Conservation (phyloP, 345 rosid genomes). For the Boechera retrofracta region DNA sequence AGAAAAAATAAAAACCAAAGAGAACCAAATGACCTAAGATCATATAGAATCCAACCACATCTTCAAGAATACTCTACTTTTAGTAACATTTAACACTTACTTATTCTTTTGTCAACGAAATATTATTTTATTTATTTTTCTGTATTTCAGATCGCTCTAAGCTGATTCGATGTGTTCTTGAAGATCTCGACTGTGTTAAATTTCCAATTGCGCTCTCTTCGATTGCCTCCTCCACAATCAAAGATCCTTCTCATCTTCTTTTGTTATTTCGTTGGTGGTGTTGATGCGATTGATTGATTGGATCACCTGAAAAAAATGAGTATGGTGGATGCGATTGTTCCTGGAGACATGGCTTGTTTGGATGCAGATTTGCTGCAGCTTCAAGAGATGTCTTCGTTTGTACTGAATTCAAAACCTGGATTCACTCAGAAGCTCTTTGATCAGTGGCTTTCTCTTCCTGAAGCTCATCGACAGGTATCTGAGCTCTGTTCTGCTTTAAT, state of each 20-base stretch:
- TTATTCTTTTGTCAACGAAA: too few relatives aligned
- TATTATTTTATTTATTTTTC: too few relatives aligned
- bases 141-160: too few relatives aligned
- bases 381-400: constrained; percentile 74
- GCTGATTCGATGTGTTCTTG: too few relatives aligned
- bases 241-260: constrained; percentile 11
- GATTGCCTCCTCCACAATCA: too few relatives aligned
- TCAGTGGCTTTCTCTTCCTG: constrained; percentile 96
- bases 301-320: constrained; percentile 34
- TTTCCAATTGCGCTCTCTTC: too few relatives aligned
- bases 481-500: constrained; percentile 1
- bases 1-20: too few relatives aligned
- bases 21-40: too few relatives aligned
- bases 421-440: constrained; percentile 82
- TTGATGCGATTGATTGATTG: constrained; percentile 39
- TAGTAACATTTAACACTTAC: too few relatives aligned
- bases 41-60: too few relatives aligned
- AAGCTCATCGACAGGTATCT: constrained; percentile 74
- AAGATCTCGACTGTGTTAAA: too few relatives aligned
- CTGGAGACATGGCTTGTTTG: constrained; percentile 67
- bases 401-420: constrained; percentile 71
- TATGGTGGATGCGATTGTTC: constrained; percentile 49
- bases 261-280: constrained; percentile 4
- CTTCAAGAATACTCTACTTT: too few relatives aligned
- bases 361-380: constrained; percentile 88